These are phyloP conservation scores for Septoria petroselini DNA, from an alignment of 2,329 filamentous ascomycete species.

Conservation along the genomic window DNA sequence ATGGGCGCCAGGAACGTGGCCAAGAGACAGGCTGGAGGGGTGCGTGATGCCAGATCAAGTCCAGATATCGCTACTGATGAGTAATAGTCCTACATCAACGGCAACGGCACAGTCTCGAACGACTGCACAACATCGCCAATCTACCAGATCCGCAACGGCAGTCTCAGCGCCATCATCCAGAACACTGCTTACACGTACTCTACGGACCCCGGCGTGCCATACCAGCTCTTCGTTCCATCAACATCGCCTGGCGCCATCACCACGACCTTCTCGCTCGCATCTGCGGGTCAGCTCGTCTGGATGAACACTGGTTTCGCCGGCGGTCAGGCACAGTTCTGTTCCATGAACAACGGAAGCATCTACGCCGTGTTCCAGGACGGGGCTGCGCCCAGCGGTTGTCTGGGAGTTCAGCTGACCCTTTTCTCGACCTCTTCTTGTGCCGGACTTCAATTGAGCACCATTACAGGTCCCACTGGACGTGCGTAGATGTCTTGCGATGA, in stretches of 20 bases:
- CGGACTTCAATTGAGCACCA: slow-evolving; percentile 24
- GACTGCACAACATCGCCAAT: slow-evolving; percentile 33
- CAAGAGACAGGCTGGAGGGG: slow-evolving; percentile 16
- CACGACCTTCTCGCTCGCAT: slow-evolving; percentile 28
- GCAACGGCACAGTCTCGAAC: slow-evolving; percentile 33
- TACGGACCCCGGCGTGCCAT: slow-evolving; percentile 26
- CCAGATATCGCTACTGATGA: background rate
- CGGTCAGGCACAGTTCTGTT: slow-evolving; percentile 33
- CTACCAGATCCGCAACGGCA: slow-evolving; percentile 31
- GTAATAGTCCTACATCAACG: slow-evolving; percentile 26
- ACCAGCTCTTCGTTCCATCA: slow-evolving; percentile 29
- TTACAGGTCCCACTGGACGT: slow-evolving; percentile 23
- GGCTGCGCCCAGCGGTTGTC: slow-evolving; percentile 28
- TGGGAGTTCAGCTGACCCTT: slow-evolving; percentile 30
- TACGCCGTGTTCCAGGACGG: slow-evolving; percentile 32
- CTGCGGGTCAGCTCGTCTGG: slow-evolving; percentile 29
- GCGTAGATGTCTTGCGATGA: too few species aligned
- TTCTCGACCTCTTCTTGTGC: slow-evolving; percentile 31
- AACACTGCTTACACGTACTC: slow-evolving; percentile 33
- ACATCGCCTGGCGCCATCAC: slow-evolving; percentile 30
- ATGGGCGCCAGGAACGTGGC: slow-evolving; percentile 8
- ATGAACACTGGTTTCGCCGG: slow-evolving; percentile 31
- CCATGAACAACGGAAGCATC: slow-evolving; percentile 32
- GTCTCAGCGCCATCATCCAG: slow-evolving; percentile 30
- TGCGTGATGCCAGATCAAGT: slow-evolving; percentile 1